Evolutionary conservation across 2,329 filamentous ascomycete genomes (phyloP).

Genomic region (Aspergillus fumigatus): DNA sequence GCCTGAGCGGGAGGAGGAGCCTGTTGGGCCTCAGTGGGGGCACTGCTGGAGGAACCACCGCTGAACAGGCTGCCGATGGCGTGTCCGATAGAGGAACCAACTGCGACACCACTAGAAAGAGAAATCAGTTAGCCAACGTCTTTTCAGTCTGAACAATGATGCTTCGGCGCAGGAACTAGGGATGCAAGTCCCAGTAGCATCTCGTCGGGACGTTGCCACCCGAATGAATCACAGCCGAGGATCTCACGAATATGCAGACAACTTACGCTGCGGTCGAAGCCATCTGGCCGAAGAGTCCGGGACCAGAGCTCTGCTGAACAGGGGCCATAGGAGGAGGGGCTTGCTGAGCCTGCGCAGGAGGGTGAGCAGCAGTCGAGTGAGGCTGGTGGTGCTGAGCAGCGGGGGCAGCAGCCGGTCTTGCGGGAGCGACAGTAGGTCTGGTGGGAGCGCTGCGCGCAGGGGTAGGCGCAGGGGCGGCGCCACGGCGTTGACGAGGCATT

Average conservation of each 20-base stretch:
- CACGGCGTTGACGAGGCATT: slow-evolving; percentile 76
- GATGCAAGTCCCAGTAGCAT: background rate
- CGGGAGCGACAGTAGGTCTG: slow-evolving; percentile 61
- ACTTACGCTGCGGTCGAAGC: slow-evolving; percentile 95
- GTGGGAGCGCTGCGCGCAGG: slow-evolving; percentile 54
- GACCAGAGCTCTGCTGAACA: slow-evolving; percentile 56
- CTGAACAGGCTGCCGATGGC: slow-evolving; percentile 85
- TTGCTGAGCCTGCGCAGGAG: slow-evolving; percentile 45
- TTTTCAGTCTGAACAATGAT: background rate
- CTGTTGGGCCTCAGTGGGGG: slow-evolving; percentile 51
- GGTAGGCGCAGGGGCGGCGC: slow-evolving; percentile 49
- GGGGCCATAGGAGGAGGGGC: slow-evolving; percentile 46
- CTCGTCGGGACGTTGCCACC: background rate
- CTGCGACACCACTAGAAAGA: slow-evolving; percentile 76
- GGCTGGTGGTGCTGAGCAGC: slow-evolving; percentile 58
- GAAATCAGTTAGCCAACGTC: slow-evolving; percentile 13
- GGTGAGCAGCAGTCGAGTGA: slow-evolving; percentile 60
- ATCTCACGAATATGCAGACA: background rate
- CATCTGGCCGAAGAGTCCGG: slow-evolving; percentile 93
- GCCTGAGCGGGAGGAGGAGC: slow-evolving; percentile 51
- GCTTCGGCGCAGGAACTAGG: background rate
- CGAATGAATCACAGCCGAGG: background rate
- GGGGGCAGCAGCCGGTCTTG: slow-evolving; percentile 51
- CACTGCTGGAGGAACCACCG: slow-evolving; percentile 59
- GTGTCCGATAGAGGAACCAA: slow-evolving; percentile 93